Evolutionary conservation across 495 filamentous ascomycete species (phyloP), one percentile per base, ranked within the genome.

Genomic region (Penicillium salamii): DNA sequence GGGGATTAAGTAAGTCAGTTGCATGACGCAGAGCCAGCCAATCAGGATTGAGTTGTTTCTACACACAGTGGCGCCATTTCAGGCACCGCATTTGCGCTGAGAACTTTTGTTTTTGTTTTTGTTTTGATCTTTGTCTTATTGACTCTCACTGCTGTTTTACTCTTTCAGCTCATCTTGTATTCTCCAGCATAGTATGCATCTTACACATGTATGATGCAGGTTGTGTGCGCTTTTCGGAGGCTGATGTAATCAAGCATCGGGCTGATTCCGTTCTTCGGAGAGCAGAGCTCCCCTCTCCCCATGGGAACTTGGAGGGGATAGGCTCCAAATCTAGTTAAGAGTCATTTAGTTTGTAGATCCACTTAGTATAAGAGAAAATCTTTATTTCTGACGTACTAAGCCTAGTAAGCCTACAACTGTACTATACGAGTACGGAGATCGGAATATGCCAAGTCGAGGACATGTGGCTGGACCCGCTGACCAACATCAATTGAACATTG

Each of bases 31-130:
- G 0, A n/a, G 23, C 29, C 13, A 35, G 49, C 75, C 72, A 78
- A 76, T 78, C 67, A 78, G 54, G 42, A 35, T 52, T 19, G 13
- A 68, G 54, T 61, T 58, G 65, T 76, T 76, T 78, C 61, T 64
- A 72, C 58, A 64, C 61, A 67, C 3, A 42, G 61, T 74, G 69
- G 69, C 63, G 60, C 68, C 68, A 72, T 55, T n/a, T 48, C 49
- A 54, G 36, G 57, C 53, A 47, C 18, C 24, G 23, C 23, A n/a
- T n/a, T n/a, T n/a, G n/a, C n/a, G n/a, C n/a, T n/a, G n/a, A n/a
- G n/a, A n/a, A n/a, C n/a, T n/a, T n/a, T n/a, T n/a, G n/a, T n/a
- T n/a, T n/a, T n/a, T n/a, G n/a, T n/a, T n/a, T n/a, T n/a, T n/a
- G n/a, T n/a, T n/a, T n/a, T n/a, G n/a, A 26, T 26, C 23, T 26